Evolutionary conservation across 2,329 filamentous ascomycete species (phyloP), one percentile per base, ranked within the genome.

Genomic region (Fusarium bulbicola): DNA sequence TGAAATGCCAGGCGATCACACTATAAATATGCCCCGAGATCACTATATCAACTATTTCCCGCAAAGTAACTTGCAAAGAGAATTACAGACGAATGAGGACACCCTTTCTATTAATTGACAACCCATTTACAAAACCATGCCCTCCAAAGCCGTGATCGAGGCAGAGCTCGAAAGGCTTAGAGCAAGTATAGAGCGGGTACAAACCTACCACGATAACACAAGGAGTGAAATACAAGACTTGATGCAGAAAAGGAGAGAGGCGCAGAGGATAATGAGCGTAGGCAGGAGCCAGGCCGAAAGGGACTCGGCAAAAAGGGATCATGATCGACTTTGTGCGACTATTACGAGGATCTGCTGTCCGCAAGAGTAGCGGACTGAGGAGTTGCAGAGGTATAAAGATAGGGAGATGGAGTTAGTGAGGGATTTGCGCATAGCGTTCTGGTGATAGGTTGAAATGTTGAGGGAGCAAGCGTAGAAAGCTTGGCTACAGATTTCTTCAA

Each of bases 281-380:
- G 0, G 15, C 1, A 7, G 28, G 3, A 49, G 46, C 3, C 1
- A 49, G 15, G 2, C 28, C 10, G 46, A 49, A n/a, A 49, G 0
- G 14, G 28, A 49, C 0, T 32, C 28, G 7, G 28, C 46, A 18
- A 4, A 1, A n/a, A 32, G 2, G 21, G 21, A 49, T 3, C 46
- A 49, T n/a, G 21, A 49, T 5, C 46, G 46, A 15, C 3, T 49
- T 0, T 49, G 28, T n/a, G 15, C 21, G 7, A 32, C 21, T 18
- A 0, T 49, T 0, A 2, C 15, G 9, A n/a, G 20, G 15, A 21
- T 49, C 21, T 49, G 46, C 15, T 2, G 2, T n/a, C 1, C 5
- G 28, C 28, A 49, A n/a, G 11, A 49, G 1, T 7, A 18, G 46
- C 28, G 46, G 21, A 0, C 0, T 13, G 14, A 16, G 11, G 20